Evolutionary conservation across 352 stramenopile genomes (phyloP).

Genomic region (Thraustotheca clavata): DNA sequence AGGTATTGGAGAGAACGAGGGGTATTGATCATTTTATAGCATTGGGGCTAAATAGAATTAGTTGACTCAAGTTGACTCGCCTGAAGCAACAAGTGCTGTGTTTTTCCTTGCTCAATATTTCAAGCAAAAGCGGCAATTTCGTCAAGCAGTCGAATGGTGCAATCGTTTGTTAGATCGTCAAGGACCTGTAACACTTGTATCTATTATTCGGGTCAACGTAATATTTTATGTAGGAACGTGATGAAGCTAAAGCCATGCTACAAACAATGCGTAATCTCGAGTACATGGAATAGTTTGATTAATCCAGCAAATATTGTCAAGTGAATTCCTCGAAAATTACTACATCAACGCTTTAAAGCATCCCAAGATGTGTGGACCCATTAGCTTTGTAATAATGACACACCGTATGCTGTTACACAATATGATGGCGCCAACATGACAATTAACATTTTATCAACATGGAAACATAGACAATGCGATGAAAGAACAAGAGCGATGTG

Average conservation of each 20-base stretch:
- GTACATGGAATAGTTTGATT: not conserved
- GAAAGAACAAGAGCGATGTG: too few relatives aligned
- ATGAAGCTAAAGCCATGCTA: slow-evolving; percentile 73
- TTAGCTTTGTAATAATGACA: too few relatives aligned
- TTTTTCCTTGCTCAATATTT: slow-evolving; percentile 78
- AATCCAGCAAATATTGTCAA: too few relatives aligned
- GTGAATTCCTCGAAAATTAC: too few relatives aligned
- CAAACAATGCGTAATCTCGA: slow-evolving; percentile 48
- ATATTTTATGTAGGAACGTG: slow-evolving; percentile 36
- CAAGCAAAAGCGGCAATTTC: slow-evolving; percentile 53
- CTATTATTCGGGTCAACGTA: not conserved
- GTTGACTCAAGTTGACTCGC: slow-evolving; percentile 52
- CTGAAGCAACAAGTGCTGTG: slow-evolving; percentile 49
- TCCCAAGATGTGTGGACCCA: too few relatives aligned
- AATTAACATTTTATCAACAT: too few relatives aligned
- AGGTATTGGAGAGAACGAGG: slow-evolving; percentile 5
- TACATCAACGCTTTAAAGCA: too few relatives aligned
- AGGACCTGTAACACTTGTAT: slow-evolving; percentile 27
- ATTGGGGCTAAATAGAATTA: too few relatives aligned
- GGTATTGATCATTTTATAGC: not conserved
- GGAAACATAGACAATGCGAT: too few relatives aligned
- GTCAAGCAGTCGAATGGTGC: slow-evolving; percentile 55
- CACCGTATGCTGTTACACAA: too few relatives aligned
- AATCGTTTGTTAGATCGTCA: slow-evolving; percentile 69
- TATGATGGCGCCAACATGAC: too few relatives aligned